Base-by-base conservation (phyloP, 805 yeast species). In the Candida maris region DNA sequence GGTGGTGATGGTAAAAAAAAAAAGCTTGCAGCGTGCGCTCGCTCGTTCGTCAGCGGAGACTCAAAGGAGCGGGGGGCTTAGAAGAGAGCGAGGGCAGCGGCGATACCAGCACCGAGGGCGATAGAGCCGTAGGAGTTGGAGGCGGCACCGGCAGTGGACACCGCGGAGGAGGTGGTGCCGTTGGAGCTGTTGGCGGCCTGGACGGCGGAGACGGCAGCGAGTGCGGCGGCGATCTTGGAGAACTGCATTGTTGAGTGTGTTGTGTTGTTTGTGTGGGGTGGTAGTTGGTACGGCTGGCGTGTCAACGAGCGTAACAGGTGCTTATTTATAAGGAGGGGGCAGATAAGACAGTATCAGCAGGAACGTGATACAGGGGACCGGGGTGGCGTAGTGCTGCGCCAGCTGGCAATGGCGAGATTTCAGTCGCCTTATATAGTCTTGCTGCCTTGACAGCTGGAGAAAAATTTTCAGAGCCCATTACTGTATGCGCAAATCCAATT, bases 21-120 rank as follows among this genome's bases (percentile, higher is more conserved):
- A n/a, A n/a, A n/a, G n/a, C n/a, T n/a, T n/a, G n/a, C 24, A 14
- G 9, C 29, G 13, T 9, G 13, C 8, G 9, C 15, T 13, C 13
- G 29, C 15, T 13, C 13, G 14, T 26, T 32, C 32, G 40, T 13
- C 29, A 26, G 9, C 8, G 15, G 29, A 15, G 19, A 29, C 13
- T 29, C n/a, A 12, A 17, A 7, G 12, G 10, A 7, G 15, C 34
- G 21, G 32, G 29, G 18, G 27, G 40, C 59, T 59, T 62, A 63
- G 49, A 63, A 56, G 42, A 63, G 51, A 54, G 68, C 67, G 37
- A 81, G 79, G 74, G 86, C 89, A 58, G 88, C 89, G 51, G 88
- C 89, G 52, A 83, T 85, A 61, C 81, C 85, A 56, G 85, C 88
- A 75, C 87, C 89, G 56, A 81, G 68, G 60, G 79, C 76, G 68